Evolutionary conservation across 306 rosid species (phyloP), one percentile per base, ranked within the genome.

Genomic region (Astragalus membranaceus): DNA sequence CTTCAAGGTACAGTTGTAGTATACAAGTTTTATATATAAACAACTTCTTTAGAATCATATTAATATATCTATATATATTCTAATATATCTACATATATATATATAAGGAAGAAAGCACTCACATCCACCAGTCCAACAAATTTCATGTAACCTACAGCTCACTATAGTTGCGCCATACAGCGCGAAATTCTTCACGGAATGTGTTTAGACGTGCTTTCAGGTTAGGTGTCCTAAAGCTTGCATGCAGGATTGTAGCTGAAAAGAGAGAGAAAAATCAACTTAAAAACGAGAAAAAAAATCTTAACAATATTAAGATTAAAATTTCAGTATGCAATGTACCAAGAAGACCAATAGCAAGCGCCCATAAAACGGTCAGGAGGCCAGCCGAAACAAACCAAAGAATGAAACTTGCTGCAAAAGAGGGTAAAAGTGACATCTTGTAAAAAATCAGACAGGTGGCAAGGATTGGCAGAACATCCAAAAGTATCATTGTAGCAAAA

Each of bases 81-180:
- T 20, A 20, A 26, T 26, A 60, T 8, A 62, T 57, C 30, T 11
- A 50, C 43, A 53, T 11, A 63, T 64, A 37, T 14, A 76, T 54
- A 74, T 6, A 3, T 46, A 68, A 54, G 63, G 58, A 69, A 59
- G 63, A 65, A 54, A 75, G 70, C 67, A 80, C 97, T 88, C 78
- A 84, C 96, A 47, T 69, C 65, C 44, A 43, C 65, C 44, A 43
- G 36, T 71, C 75, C 71, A 67, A 60, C 75, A 64, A 59, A 73
- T 43, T 33, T 55, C 62, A 14, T 41, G 79, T 20, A 80, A 79
- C 48, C 85, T 90, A 94, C 78, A 94, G 92, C 72, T 94, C 99
- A 42, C 99, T 94, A 74, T 94, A 94, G 79, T 94, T 94, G 89
- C 99, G 99, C 99, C 99, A 94, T 32, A 94, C 99, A 32, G 95